Conservation (phyloP, 345 rosid species). For the Citrus trifoliata region DNA sequence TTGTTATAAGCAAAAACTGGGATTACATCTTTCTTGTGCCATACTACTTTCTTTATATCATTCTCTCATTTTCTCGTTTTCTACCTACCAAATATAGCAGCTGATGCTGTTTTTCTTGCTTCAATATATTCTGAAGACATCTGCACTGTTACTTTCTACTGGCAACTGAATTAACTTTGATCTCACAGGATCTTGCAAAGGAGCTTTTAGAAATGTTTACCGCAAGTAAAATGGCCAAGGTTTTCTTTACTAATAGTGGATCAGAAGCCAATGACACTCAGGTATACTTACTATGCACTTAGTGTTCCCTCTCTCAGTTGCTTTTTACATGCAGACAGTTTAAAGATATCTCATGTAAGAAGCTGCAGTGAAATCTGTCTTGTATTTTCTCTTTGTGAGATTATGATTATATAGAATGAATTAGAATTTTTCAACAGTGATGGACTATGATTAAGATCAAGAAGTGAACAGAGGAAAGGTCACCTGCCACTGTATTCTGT, state of each 20-base stretch:
- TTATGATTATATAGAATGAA: neutral
- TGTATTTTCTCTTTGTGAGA: neutral
- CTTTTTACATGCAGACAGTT: neutral
- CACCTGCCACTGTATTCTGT: neutral
- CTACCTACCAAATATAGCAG: neutral
- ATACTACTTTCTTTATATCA: neutral
- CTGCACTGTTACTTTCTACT: constrained; percentile 1
- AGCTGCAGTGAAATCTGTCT: too few species aligned
- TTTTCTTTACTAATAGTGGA: constrained; percentile 89
- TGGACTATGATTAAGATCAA: neutral
- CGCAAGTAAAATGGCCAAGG: constrained; percentile 82
- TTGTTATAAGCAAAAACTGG: neutral
- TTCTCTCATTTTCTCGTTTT: neutral
- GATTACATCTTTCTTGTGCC: neutral
- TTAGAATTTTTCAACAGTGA: neutral
- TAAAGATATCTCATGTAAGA: neutral
- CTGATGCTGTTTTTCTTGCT: neutral
- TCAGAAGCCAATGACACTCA: constrained; percentile 98
- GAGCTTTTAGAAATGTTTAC: constrained; percentile 82
- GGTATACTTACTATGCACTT: constrained; percentile 34
- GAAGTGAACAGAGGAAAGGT: neutral
- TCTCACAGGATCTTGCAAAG: constrained; percentile 88
- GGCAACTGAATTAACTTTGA: neutral
- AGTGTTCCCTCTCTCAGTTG: neutral
- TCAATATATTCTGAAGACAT: constrained; percentile 6